These are phyloP conservation scores for Salicornia ramosissima DNA, from an alignment of 148 eudicot genomes.

Conservation along the genomic window DNA sequence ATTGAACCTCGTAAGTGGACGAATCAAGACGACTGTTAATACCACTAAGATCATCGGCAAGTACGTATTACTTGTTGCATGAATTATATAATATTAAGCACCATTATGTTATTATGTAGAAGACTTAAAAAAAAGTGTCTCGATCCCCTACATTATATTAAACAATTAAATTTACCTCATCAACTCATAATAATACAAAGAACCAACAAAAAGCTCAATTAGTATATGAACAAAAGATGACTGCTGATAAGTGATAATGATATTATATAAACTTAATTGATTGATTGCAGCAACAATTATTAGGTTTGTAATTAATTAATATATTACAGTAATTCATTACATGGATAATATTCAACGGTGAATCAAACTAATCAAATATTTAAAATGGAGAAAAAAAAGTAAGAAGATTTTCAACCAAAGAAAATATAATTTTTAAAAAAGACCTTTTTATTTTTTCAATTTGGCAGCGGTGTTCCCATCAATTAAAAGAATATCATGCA, in stretches of 20 bases:
- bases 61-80: too few relatives aligned
- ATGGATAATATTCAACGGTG: background rate
- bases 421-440: background rate
- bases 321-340: background rate
- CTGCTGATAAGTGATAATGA: background rate
- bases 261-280: background rate
- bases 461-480: constrained; percentile 1
- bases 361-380: background rate
- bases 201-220: too few relatives aligned
- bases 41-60: too few relatives aligned
- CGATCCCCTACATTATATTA: too few relatives aligned
- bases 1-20: too few relatives aligned
- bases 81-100: too few relatives aligned
- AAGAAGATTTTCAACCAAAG: background rate
- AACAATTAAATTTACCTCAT: too few relatives aligned
- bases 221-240: background rate
- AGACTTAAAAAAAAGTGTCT: too few relatives aligned
- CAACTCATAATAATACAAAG: too few relatives aligned
- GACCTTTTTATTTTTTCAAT: background rate
- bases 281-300: background rate
- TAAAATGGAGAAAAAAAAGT: background rate
- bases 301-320: background rate
- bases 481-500: background rate
- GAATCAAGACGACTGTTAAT: too few relatives aligned
- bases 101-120: too few relatives aligned